Percentiles rank a stretch among this genome's conserved stretches.
Conservation (phyloP, 1,139 yeast genomes). For the Blastobotrys aristatus region DNA sequence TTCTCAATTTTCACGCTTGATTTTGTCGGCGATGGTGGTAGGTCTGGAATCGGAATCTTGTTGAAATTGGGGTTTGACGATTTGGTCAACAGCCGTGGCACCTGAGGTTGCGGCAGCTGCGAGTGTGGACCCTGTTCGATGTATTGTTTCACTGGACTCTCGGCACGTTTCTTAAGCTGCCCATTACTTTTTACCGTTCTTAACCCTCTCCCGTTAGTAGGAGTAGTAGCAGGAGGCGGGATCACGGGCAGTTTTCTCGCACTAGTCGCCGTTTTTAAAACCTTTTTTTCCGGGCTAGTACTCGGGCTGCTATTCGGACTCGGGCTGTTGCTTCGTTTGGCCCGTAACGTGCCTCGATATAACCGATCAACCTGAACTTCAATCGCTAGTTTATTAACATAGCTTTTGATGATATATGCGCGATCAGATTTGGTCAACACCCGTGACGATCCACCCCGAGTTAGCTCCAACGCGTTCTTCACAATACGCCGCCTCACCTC, state of each 20-base stretch:
- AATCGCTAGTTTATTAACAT: slow-evolving; percentile 48
- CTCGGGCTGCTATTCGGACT: not conserved
- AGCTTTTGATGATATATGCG: slow-evolving; percentile 43
- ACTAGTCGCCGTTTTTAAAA: not conserved
- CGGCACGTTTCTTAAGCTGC: not conserved
- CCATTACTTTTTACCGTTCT: not conserved
- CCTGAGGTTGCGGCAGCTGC: not conserved
- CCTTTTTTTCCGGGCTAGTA: not conserved
- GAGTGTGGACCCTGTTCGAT: slow-evolving; percentile 2
- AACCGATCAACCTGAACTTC: slow-evolving; percentile 61
- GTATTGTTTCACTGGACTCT: slow-evolving; percentile 9
- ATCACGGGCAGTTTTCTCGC: not conserved
- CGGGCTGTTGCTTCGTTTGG: not conserved
- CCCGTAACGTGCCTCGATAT: slow-evolving; percentile 36
- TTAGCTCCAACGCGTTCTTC: slow-evolving; percentile 29
- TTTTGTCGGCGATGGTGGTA: slow-evolving; percentile 10
- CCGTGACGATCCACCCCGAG: slow-evolving; percentile 15
- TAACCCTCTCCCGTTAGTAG: not conserved
- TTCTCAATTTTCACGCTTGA: not conserved
- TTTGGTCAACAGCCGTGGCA: not conserved
- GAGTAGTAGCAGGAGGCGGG: not conserved
- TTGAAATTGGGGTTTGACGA: slow-evolving; percentile 5
- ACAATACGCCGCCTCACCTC: slow-evolving; percentile 36
- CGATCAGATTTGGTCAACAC: slow-evolving; percentile 41
- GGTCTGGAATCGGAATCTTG: not conserved